A percentile compares a stretch with the other conserved stretches of the same genome.
These are phyloP conservation scores for Scutellaria baicalensis DNA, from an alignment of 257 asterid species.

Conservation along the genomic window DNA sequence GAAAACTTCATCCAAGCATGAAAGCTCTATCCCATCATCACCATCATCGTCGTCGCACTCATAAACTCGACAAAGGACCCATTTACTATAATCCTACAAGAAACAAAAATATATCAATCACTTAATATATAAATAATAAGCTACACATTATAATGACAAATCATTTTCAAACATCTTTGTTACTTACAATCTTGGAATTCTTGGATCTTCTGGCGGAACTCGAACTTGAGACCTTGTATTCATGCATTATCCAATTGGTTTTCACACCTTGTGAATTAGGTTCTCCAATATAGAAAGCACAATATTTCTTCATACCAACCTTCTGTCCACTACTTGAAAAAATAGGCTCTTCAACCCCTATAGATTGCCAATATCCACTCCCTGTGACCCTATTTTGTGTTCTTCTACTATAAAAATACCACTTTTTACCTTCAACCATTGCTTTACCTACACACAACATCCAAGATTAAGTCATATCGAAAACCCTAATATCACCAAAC, in stretches of 20 bases:
- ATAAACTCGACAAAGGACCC: constrained; percentile 85
- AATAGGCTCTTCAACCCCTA: constrained; percentile 72
- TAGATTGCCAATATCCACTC: constrained; percentile 73
- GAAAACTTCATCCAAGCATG: constrained; percentile 91
- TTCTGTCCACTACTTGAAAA: constrained; percentile 33
- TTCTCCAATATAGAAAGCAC: constrained; percentile 53
- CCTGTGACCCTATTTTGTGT: constrained; percentile 49
- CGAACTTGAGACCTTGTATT: constrained; percentile 40
- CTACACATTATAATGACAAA: neutral
- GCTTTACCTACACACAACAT: constrained; percentile 57
- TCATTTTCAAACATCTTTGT: neutral
- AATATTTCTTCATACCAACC: constrained; percentile 52
- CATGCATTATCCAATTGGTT: constrained; percentile 90
- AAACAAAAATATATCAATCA: neutral
- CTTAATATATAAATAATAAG: neutral
- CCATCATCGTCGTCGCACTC: constrained; percentile 33
- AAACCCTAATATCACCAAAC: too few relatives aligned
- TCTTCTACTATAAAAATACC: constrained; percentile 85
- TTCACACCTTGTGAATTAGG: constrained; percentile 38
- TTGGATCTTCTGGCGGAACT: constrained; percentile 35
- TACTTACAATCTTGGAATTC: constrained; percentile 48
- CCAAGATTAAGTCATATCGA: neutral
- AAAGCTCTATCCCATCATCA: constrained; percentile 63
- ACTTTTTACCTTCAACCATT: constrained; percentile 76
- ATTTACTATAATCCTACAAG: constrained; percentile 60